Evolutionary conservation across 2,329 filamentous ascomycete species (phyloP), one percentile per base, ranked within the genome.

Genomic region (Zymoseptoria brevis): DNA sequence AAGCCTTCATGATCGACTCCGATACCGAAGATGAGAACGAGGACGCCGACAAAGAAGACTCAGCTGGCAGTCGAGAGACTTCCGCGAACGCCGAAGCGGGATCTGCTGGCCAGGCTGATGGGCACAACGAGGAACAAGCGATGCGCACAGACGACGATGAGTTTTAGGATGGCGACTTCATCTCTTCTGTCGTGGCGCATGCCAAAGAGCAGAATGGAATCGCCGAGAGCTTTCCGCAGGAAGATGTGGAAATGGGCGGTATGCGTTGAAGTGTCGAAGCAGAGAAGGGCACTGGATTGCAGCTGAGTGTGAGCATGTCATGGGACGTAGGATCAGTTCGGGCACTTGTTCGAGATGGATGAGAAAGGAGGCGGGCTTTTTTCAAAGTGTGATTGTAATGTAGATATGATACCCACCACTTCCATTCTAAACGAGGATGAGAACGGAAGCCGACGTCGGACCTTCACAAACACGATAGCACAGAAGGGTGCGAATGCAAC

Each of bases 1-100:
- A 60, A 9, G 54, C 26, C 24, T 48, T 53, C 21, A 54, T 57
- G 11, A 56, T 54, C 19, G 54, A 51, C 21, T 35, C 29, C 30
- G 56, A 55, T n/a, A 30, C 22, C 50, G 57, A 52, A 29, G 45
- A 45, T 16, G 51, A 57, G 51, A 22, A 21, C 8, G 49, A 53
- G 9, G 54, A 56, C 24, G 55, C 24, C 41, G 48, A 9, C 19
- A 19, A 54, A 7, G 35, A 4, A 16, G 35, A 7, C 35, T 45
- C 13, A 7, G 35, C 35, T 45, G 13, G 13, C 13, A 45, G 2
- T n/a, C 16, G 35, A 13, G 35, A 45, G 16, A 45, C 35, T 45
- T 45, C 35, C 35, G 35, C 16, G 13, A 7, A 45, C 13, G 35
- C 35, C n/a, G 13, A 45, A 45, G 35, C 13, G 16, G 35, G 35